phyloP scores from a whole-genome alignment of 1,284 basidiomycete genomes.

The Macrocybe sp. region DNA sequence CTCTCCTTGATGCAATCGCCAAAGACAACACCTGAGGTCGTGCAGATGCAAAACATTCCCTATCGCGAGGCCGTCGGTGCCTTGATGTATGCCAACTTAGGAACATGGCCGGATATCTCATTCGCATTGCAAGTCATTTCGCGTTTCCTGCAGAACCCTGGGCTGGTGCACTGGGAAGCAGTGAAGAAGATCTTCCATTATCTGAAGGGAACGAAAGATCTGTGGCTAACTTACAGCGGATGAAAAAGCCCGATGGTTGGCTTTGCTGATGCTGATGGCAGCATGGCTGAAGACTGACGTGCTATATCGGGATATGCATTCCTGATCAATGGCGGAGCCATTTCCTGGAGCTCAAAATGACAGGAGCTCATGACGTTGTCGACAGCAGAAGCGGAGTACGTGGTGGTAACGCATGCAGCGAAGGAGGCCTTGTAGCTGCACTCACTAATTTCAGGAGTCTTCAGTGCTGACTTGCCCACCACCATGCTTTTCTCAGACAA shows the following conservation, averaged over 20 bases:
- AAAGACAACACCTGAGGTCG: background rate
- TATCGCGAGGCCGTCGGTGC: slow-evolving; percentile 21
- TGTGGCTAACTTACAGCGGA: slow-evolving; percentile 20
- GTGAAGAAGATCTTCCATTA: slow-evolving; percentile 27
- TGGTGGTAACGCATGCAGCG: slow-evolving; percentile 21
- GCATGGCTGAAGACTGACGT: slow-evolving; percentile 17
- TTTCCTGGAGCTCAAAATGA: slow-evolving; percentile 26
- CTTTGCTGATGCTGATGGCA: slow-evolving; percentile 34
- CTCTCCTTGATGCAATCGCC: slow-evolving; percentile 7
- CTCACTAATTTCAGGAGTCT: slow-evolving; percentile 23
- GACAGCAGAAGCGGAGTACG: slow-evolving; percentile 34
- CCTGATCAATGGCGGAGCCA: slow-evolving; percentile 22
- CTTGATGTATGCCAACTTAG: slow-evolving; percentile 25
- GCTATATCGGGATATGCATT: slow-evolving; percentile 28
- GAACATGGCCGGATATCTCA: slow-evolving; percentile 25
- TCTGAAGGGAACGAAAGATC: slow-evolving; percentile 22
- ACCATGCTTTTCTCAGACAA: slow-evolving; percentile 32
- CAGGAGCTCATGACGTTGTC: slow-evolving; percentile 28
- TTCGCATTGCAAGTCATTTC: slow-evolving; percentile 23
- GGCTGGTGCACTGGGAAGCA: slow-evolving; percentile 23
- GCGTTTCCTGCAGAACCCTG: slow-evolving; percentile 21
- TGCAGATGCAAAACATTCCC: slow-evolving; percentile 20
- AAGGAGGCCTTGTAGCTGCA: slow-evolving; percentile 30
- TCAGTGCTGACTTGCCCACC: slow-evolving; percentile 12
- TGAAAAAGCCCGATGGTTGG: slow-evolving; percentile 19